Conservation (phyloP, 306 rosid species). For the Lablab purpureus region DNA sequence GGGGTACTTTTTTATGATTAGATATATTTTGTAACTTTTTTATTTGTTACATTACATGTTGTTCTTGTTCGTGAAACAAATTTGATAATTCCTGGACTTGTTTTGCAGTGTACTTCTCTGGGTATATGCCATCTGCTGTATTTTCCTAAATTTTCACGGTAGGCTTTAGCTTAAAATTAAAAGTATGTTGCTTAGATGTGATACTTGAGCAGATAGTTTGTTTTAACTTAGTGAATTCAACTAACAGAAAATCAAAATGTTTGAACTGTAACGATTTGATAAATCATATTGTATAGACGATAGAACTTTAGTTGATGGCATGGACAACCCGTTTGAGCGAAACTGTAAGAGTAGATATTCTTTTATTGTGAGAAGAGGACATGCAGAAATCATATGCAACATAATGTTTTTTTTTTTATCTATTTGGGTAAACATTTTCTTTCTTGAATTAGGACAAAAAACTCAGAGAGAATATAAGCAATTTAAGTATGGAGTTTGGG, state of each 20-base stretch:
- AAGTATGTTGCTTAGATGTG: not conserved
- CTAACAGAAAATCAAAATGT: not conserved
- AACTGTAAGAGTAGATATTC: not conserved
- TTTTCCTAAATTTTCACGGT: slow-evolving; percentile 88
- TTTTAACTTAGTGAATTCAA: slow-evolving; percentile 31
- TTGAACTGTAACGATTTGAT: slow-evolving; percentile 11
- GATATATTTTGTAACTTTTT: slow-evolving; percentile 1
- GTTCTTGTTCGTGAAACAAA: slow-evolving; percentile 11
- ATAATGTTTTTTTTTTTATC: not conserved
- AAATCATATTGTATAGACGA: not conserved
- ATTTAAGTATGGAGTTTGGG: too few species aligned
- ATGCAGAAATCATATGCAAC: not conserved
- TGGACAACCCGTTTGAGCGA: not conserved
- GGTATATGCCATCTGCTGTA: slow-evolving; percentile 85
- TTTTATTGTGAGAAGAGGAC: not conserved
- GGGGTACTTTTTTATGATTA: not conserved
- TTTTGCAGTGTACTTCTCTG: slow-evolving; percentile 85
- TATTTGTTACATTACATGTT: not conserved
- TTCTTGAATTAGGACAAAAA: not conserved
- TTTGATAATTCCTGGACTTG: slow-evolving; percentile 35
- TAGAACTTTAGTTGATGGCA: not conserved
- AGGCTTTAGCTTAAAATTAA: slow-evolving; percentile 47
- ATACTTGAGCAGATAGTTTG: slow-evolving; percentile 15
- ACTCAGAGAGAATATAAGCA: too few species aligned
- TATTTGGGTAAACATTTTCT: not conserved